Evolutionary conservation across 257 asterid species (phyloP), one percentile per base, ranked within the genome.

Genomic region (Solanum bulbocastanum): DNA sequence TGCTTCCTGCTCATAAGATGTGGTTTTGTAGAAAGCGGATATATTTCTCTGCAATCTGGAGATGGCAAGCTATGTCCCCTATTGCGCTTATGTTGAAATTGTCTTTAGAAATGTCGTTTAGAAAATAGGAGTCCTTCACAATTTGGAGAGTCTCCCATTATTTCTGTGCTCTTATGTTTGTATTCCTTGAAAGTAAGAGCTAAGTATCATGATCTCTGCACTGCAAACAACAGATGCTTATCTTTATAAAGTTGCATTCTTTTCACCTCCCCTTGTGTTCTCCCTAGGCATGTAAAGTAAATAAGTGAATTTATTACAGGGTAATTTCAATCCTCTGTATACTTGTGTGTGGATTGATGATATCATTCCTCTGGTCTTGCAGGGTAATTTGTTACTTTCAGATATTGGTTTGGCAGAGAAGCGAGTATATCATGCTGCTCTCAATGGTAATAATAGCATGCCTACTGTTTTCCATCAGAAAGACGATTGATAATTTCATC

Each of bases 351-450:
- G 39, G 69, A 18, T 49, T 14, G 71, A 49, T 82, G 86, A 82
- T 32, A 12, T 20, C 71, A 49, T 82, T 82, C 69, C 27, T 82
- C 32, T 82, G 69, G 58, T 82, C 71, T 15, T 95, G 95, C 98
- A 97, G 99, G 99, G 98, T 72, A 90, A 91, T 92, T 88, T 97
- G 90, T 89, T 89, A 78, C 94, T 93, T 75, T 93, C 98, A 23
- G 98, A 93, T 88, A 93, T 95, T 40, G 98, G 99, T 75, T 92
- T 97, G 95, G 91, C 99, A 32, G 99, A 97, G 94, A 97, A 97
- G 90, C 93, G 98, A 87, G 92, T 93, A 22, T 97, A 94, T 90
- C 98, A 94, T 89, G 96, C 98, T 81, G 99, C 98, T 85, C 98
- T 97, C 88, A 93, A 96, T 94, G 98, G 99, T 96, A 95, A 94